Evolutionary conservation across 306 rosid species (phyloP).

Genomic region (Datisca glomerata): DNA sequence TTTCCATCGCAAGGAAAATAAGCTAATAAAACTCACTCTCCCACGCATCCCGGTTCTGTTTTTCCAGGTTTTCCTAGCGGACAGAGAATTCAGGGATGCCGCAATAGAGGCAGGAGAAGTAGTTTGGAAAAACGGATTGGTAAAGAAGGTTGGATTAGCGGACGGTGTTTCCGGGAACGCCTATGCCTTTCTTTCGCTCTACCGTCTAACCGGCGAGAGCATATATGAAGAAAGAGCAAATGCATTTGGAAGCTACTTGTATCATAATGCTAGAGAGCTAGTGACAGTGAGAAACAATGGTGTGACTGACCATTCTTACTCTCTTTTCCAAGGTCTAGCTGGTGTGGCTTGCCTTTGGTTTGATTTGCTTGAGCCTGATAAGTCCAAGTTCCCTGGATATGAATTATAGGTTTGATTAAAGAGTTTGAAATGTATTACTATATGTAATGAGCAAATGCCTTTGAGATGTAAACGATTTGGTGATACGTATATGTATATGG

Average conservation of each 20-base stretch:
- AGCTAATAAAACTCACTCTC: too few species aligned
- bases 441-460: too few species aligned
- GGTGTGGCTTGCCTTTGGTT: slow-evolving; percentile 83
- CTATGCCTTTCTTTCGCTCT: slow-evolving; percentile 66
- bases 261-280: slow-evolving; percentile 29
- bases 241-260: slow-evolving; percentile 58
- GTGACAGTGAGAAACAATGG: slow-evolving; percentile 7
- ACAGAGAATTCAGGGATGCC: slow-evolving; percentile 71
- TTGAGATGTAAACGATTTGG: too few species aligned
- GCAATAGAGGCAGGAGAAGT: slow-evolving; percentile 98
- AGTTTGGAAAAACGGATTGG: slow-evolving; percentile 82
- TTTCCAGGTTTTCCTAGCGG: slow-evolving; percentile 49
- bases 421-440: neutral
- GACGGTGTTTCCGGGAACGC: slow-evolving; percentile 86
- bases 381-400: slow-evolving; percentile 72
- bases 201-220: slow-evolving; percentile 48
- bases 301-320: slow-evolving; percentile 26
- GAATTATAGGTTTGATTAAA: slow-evolving; percentile 35
- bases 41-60: too few species aligned
- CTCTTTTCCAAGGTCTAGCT: slow-evolving; percentile 81
- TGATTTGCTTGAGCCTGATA: slow-evolving; percentile 48
- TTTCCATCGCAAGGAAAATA: too few species aligned
- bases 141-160: slow-evolving; percentile 72
- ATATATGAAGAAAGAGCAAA: slow-evolving; percentile 69
- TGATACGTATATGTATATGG: too few species aligned